These are phyloP conservation scores for Tetrapisispora namnaoensis DNA, from an alignment of 805 yeast genomes.

Conservation along the genomic window DNA sequence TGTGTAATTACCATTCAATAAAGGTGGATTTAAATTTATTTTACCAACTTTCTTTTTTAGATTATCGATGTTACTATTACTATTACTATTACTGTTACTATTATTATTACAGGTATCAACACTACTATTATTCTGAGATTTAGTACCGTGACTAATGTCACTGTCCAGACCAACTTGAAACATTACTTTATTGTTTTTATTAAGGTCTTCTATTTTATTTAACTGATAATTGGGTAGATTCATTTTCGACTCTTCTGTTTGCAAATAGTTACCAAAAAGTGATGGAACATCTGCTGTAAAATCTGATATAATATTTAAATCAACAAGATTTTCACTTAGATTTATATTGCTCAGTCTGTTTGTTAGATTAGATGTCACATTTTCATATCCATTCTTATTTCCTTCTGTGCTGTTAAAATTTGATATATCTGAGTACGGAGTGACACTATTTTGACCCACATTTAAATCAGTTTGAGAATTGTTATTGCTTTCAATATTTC, in stretches of 20 bases:
- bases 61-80: background rate
- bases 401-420: background rate
- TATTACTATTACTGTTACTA: background rate
- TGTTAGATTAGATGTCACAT: slow-evolving; percentile 1
- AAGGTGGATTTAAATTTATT: background rate
- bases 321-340: slow-evolving; percentile 5
- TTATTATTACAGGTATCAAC: background rate
- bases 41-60: background rate
- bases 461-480: background rate
- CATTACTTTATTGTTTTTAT: background rate
- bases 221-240: background rate
- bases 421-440: background rate
- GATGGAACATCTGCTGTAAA: slow-evolving; percentile 8
- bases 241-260: slow-evolving; percentile 1
- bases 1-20: slow-evolving; percentile 13
- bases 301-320: slow-evolving; percentile 3
- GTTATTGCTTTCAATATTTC: background rate
- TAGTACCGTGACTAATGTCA: no score
- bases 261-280: background rate
- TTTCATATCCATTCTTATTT: background rate
- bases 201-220: no score
- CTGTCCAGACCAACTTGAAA: background rate
- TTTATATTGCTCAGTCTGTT: slow-evolving; percentile 6
- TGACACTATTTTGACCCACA: background rate
- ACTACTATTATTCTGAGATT: no score